Evolutionary conservation across 768 basidiomycete species (phyloP).

Genomic region (Trametes maxima): DNA sequence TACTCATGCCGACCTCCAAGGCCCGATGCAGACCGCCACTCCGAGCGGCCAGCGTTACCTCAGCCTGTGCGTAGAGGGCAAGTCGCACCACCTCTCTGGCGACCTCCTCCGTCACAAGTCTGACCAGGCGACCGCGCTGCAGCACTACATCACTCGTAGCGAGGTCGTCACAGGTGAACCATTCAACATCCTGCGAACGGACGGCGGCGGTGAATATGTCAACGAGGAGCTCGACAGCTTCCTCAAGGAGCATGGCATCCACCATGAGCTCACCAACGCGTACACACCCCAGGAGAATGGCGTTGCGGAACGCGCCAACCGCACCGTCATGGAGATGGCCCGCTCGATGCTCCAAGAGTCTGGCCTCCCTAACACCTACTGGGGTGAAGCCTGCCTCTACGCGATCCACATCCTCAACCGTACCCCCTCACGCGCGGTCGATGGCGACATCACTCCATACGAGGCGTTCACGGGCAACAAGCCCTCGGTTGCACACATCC

Average conservation of each 20-base stretch:
- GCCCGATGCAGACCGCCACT: conserved; percentile 5
- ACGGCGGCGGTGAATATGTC: conserved; percentile 33
- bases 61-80: not conserved
- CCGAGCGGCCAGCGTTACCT: conserved; percentile 3
- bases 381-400: conserved; percentile 13
- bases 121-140: conserved; percentile 13
- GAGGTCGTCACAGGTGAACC: conserved; percentile 21
- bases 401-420: conserved; percentile 18
- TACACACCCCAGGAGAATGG: conserved; percentile 36
- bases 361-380: conserved; percentile 19
- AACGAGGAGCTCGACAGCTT: conserved; percentile 1
- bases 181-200: conserved; percentile 21
- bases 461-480: conserved; percentile 8
- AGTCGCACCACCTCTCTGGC: not conserved
- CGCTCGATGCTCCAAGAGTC: conserved; percentile 17
- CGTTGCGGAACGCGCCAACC: conserved; percentile 40
- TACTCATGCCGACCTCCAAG: conserved; percentile 1
- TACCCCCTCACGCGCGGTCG: conserved; percentile 8
- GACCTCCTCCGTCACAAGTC: not conserved
- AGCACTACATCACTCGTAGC: conserved; percentile 14
- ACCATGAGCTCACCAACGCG: conserved; percentile 22
- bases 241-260: conserved; percentile 21
- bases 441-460: conserved; percentile 20
- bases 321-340: conserved; percentile 26
- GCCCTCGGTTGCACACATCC: conserved; percentile 23